phyloP scores from a whole-genome alignment of 306 rosid species.

The barrel medic (Medicago truncatula) region DNA sequence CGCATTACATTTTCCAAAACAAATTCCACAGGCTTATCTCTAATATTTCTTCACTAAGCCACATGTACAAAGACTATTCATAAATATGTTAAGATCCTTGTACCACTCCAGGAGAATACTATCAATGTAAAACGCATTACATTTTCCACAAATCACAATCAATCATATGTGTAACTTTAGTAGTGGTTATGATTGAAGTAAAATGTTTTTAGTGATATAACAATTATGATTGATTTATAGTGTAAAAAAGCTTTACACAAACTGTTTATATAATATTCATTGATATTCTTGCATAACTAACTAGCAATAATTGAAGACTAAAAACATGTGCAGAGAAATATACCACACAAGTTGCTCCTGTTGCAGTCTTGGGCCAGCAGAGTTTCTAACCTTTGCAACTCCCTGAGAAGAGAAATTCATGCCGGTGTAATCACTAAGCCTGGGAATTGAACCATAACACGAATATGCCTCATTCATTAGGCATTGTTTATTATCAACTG shows the following conservation, averaged over 20 bases:
- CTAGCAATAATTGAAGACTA: constrained; percentile 10
- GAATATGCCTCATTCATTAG: constrained; percentile 73
- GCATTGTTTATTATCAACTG: constrained; percentile 81
- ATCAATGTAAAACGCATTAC: too few relatives aligned
- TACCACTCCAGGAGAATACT: neutral
- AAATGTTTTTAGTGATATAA: too few relatives aligned
- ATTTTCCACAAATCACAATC: neutral
- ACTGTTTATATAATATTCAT: neutral
- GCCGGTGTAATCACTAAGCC: constrained; percentile 54
- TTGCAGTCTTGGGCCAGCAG: constrained; percentile 56
- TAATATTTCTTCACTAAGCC: neutral
- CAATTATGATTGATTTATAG: too few relatives aligned
- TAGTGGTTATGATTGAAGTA: too few relatives aligned
- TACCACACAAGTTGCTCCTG: constrained; percentile 66
- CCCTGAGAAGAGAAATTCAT: constrained; percentile 50
- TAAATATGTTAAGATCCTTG: constrained; percentile 18
- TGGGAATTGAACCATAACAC: constrained; percentile 52
- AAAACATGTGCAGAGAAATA: constrained; percentile 36
- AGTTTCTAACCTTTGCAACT: constrained; percentile 53
- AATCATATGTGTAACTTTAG: neutral
- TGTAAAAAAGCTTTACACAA: too few relatives aligned
- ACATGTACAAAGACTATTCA: constrained; percentile 23
- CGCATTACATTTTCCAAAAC: neutral
- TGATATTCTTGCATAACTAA: constrained; percentile 21
- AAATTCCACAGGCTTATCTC: constrained; percentile 32